These are phyloP conservation scores for Hypoxylon sp. DNA, from an alignment of 2,329 filamentous ascomycete species.

Conservation along the genomic window DNA sequence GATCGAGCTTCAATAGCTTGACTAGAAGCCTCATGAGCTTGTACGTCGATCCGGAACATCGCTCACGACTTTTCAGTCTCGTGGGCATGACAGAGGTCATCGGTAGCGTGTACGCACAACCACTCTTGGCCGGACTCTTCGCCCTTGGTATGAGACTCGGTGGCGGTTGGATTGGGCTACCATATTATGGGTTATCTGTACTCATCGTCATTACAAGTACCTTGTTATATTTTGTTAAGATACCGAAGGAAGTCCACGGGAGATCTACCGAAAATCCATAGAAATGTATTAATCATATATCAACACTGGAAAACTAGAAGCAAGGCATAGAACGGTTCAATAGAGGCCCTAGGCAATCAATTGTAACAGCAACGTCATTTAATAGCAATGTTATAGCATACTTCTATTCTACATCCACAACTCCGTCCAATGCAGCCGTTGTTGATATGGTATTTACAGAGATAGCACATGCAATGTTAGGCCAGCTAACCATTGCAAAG, in stretches of 20 bases:
- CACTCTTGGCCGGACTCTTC: conserved; percentile 46
- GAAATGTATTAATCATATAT: no score
- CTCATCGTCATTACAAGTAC: conserved; percentile 31
- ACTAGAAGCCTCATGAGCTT: conserved; percentile 44
- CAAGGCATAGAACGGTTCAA: no score
- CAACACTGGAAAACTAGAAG: no score
- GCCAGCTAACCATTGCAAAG: no score
- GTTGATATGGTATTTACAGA: no score
- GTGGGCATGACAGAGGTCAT: conserved; percentile 45
- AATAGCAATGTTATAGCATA: no score
- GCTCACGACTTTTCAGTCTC: conserved; percentile 46
- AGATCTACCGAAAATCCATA: no score
- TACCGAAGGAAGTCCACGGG: conserved; percentile 35
- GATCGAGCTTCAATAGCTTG: conserved; percentile 43
- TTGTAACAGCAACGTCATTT: no score
- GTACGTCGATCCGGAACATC: conserved; percentile 44
- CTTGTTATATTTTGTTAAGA: conserved; percentile 38
- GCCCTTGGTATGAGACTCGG: conserved; percentile 42
- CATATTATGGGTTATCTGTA: conserved; percentile 41
- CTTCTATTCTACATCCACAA: no score
- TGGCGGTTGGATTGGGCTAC: conserved; percentile 45
- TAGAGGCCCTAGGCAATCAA: no score
- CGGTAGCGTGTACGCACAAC: conserved; percentile 43
- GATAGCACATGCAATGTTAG: no score
- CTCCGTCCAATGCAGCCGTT: no score